These are phyloP conservation scores for Cicer bijugum DNA, from an alignment of 306 rosid genomes.

Conservation along the genomic window DNA sequence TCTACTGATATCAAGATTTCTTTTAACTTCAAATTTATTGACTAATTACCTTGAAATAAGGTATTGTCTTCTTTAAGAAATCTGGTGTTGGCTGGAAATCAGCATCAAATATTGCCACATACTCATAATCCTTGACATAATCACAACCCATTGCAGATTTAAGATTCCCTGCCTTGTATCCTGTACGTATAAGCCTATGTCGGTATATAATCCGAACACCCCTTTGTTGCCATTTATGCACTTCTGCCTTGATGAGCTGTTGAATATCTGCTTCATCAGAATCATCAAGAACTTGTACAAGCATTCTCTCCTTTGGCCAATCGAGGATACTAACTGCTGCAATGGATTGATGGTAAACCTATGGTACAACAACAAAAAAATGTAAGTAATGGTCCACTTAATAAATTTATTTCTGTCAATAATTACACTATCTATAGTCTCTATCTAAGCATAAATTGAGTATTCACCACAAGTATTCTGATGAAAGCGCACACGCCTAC, in stretches of 20 bases:
- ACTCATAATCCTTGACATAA: slow-evolving; percentile 92
- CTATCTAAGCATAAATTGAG: neutral
- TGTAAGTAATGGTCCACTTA: slow-evolving; percentile 37
- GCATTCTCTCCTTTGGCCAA: slow-evolving; percentile 97
- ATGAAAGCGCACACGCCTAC: neutral
- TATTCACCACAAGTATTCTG: neutral
- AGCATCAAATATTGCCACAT: slow-evolving; percentile 95
- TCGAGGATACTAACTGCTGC: slow-evolving; percentile 90
- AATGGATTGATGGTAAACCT: slow-evolving; percentile 99
- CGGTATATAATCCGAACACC: slow-evolving; percentile 85
- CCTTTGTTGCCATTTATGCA: slow-evolving; percentile 93
- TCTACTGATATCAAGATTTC: slow-evolving; percentile 20
- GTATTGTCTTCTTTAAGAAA: slow-evolving; percentile 90
- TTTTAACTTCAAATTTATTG: neutral
- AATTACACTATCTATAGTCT: neutral
- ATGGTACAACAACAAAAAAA: slow-evolving; percentile 38
- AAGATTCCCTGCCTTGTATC: slow-evolving; percentile 98
- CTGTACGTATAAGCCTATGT: slow-evolving; percentile 90
- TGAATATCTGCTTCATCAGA: slow-evolving; percentile 87
- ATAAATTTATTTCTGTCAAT: neutral
- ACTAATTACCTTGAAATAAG: slow-evolving; percentile 85
- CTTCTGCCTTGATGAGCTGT: slow-evolving; percentile 92
- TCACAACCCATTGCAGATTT: slow-evolving; percentile 97
- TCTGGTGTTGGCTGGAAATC: slow-evolving; percentile 98
- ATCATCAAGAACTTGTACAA: slow-evolving; percentile 93